Percentiles rank a stretch among this genome's conserved stretches.
These are phyloP conservation scores for Crocinoboletus sp. DNA, from an alignment of 1,284 basidiomycete genomes.

Conservation along the genomic window DNA sequence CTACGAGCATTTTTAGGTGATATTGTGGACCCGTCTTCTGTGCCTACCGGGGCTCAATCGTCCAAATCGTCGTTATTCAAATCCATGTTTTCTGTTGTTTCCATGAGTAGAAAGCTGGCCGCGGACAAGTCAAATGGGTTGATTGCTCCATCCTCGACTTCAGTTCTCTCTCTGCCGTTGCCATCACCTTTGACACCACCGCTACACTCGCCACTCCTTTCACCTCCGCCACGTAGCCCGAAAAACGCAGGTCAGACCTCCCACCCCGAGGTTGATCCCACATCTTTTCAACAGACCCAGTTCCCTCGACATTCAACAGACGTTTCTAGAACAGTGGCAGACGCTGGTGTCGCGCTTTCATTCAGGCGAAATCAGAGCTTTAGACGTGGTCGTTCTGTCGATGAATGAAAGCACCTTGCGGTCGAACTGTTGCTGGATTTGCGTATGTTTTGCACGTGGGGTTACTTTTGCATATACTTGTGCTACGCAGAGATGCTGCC, in stretches of 20 bases:
- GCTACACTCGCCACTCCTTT: slow-evolving; percentile 18
- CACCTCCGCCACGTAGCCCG: slow-evolving; percentile 27
- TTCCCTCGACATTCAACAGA: slow-evolving; percentile 17
- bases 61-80: slow-evolving; percentile 58
- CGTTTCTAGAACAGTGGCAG: slow-evolving; percentile 1
- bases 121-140: slow-evolving; percentile 50
- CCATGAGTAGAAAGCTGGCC: slow-evolving; percentile 33
- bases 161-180: slow-evolving; percentile 21
- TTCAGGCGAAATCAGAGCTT: slow-evolving; percentile 17
- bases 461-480: slow-evolving; percentile 3
- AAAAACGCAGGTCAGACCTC: slow-evolving; percentile 3
- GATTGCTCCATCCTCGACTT: slow-evolving; percentile 44
- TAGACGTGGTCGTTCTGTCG: slow-evolving; percentile 4
- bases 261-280: slow-evolving; percentile 8
- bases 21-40: slow-evolving; percentile 35
- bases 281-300: slow-evolving; percentile 5
- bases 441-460: slow-evolving; percentile 2
- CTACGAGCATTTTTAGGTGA: slow-evolving; percentile 22
- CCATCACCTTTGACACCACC: slow-evolving; percentile 16
- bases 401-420: slow-evolving; percentile 14
- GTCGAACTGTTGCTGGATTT: not conserved
- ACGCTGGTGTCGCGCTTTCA: slow-evolving; percentile 8
- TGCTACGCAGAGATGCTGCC: not conserved
- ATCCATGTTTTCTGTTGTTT: slow-evolving; percentile 50
- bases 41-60: slow-evolving; percentile 28